phyloP scores from a whole-genome alignment of 163 green algal genomes.

The Volvox carteri region DNA sequence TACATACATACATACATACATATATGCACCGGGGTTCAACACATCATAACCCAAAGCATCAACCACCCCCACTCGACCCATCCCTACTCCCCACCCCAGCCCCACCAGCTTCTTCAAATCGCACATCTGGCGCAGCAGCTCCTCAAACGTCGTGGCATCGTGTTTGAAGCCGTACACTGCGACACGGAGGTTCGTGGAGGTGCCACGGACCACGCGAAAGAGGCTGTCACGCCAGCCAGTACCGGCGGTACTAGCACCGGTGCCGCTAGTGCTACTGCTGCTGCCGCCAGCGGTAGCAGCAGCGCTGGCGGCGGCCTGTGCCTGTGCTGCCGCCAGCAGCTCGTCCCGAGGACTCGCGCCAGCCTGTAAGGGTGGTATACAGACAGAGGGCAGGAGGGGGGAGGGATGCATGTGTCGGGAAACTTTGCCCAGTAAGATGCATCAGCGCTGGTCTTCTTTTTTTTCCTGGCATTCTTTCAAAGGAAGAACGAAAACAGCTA shows the following conservation, averaged over 20 bases:
- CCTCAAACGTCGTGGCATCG: conserved; percentile 89
- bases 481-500: no score
- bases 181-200: conserved; percentile 73
- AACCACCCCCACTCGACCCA: background rate
- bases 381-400: background rate
- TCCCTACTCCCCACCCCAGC: no score
- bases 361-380: background rate
- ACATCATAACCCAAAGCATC: background rate
- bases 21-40: background rate
- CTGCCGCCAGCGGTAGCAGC: conserved; percentile 57
- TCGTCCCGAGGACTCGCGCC: conserved; percentile 10
- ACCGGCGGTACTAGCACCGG: background rate
- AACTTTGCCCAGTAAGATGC: no score
- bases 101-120: conserved; percentile 68
- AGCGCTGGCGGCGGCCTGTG: conserved; percentile 52
- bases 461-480: no score
- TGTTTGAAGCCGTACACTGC: conserved; percentile 94
- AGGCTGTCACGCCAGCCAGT: conserved; percentile 54
- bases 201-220: conserved; percentile 40
- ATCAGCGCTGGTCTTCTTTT: no score
- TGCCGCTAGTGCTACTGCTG: conserved; percentile 51
- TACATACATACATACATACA: background rate
- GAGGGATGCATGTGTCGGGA: no score
- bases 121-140: conserved; percentile 86
- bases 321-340: conserved; percentile 30